Evolutionary conservation across 75 land plant species (phyloP).

Genomic region (Cunninghamia lanceolata): DNA sequence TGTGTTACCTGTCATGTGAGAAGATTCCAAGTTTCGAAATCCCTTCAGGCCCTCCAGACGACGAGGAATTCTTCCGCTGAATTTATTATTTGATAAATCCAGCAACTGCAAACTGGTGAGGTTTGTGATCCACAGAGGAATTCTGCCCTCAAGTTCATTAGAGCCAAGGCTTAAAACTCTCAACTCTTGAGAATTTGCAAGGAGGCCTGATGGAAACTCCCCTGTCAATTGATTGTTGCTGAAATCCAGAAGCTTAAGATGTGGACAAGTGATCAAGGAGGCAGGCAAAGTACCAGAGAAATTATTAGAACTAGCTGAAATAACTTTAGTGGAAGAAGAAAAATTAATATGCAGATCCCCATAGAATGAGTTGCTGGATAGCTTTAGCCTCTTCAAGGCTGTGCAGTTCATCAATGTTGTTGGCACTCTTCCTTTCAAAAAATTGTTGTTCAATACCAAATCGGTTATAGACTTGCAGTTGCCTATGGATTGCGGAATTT

Average conservation of each 20-base stretch:
- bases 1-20: slow-evolving; percentile 17
- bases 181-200: not conserved
- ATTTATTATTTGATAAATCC: slow-evolving; percentile 19
- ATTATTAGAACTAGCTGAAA: not conserved
- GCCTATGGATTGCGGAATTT: not conserved
- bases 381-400: not conserved
- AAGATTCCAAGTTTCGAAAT: slow-evolving; percentile 8
- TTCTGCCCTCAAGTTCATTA: slow-evolving; percentile 8
- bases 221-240: slow-evolving; percentile 17
- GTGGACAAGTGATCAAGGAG: not conserved
- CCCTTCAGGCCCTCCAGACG: slow-evolving; percentile 9
- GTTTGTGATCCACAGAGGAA: slow-evolving; percentile 4
- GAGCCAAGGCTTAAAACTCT: not conserved
- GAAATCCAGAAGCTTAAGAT: slow-evolving; percentile 3
- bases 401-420: too few relatives aligned
- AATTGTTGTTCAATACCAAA: too few relatives aligned
- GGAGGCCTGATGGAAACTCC: not conserved
- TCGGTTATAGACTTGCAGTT: not conserved
- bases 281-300: not conserved
- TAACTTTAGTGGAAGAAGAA: not conserved
- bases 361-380: not conserved
- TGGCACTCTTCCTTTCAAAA: too few relatives aligned
- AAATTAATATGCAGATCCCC: not conserved
- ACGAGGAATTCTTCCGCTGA: slow-evolving; percentile 24
- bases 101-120: slow-evolving; percentile 13